Evolutionary conservation across 306 rosid species (phyloP), one percentile per base, ranked within the genome.

Genomic region (Boehmeria nivea): DNA sequence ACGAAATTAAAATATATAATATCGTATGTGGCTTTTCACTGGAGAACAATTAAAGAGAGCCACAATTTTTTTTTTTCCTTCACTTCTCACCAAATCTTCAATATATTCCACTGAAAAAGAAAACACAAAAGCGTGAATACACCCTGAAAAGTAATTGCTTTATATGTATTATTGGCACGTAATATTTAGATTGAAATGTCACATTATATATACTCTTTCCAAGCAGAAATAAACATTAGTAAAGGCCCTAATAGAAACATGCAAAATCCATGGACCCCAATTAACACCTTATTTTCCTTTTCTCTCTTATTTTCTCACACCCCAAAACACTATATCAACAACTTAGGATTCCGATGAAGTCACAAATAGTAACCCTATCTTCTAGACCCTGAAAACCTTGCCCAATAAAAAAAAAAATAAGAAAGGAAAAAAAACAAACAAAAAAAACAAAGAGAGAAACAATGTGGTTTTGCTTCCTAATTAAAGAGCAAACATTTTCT

Each of bases 261-360:
- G 21, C 31, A 15, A 19, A 43, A 68, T 67, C 63, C 9, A 31
- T 31, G 36, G 62, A 36, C 63, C 75, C 61, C 25, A 33, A 28
- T 12, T 51, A 51, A 43, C 45, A 43, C 21, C 1, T 5, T 15
- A 40, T 19, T 4, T 19, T 4, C 54, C 28, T 28, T 16, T 22
- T 55, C 37, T 24, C 42, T 66, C 38, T 23, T 55, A 31, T 61
- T 50, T 43, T 61, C 54, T 12, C n/a, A 13, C 56, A 25, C 52
- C 51, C 53, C 57, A 66, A 48, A 67, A 31, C 36, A 31, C 64
- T 48, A 51, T 66, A 76, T 78, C 86, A 59, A 59, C 51, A 71
- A 65, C 84, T 66, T 83, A 43, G 84, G 88, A 87, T 83, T 83
- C 85, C 54, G 56, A 67, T 49, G 36, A 39, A 17, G 48, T 42